phyloP scores from a whole-genome alignment of 345 rosid genomes.

The Erysimum cheiranthoides region DNA sequence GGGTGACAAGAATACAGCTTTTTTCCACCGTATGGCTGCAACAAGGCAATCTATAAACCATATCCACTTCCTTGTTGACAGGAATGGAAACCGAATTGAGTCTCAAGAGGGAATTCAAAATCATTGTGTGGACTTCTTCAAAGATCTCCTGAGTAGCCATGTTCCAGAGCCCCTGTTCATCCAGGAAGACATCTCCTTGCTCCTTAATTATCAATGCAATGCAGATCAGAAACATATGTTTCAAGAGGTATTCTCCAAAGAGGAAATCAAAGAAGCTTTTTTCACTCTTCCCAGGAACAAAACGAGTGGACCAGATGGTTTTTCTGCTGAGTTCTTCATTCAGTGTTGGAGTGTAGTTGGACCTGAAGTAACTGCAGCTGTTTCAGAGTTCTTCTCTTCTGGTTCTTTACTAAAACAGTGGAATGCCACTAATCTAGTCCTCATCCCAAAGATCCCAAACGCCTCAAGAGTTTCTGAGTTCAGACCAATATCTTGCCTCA shows the following conservation, averaged over 20 bases:
- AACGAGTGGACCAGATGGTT: neutral
- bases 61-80: neutral
- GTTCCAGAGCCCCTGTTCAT: too few species aligned
- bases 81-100: neutral
- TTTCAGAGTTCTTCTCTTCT: neutral
- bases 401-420: neutral
- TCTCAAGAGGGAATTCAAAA: too few species aligned
- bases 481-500: neutral
- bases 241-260: accelerated
- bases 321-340: neutral
- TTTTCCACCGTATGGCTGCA: neutral
- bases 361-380: neutral
- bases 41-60: neutral
- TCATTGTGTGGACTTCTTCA: too few species aligned
- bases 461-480: neutral
- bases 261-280: neutral
- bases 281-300: neutral
- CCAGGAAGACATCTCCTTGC: neutral
- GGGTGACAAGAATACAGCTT: neutral
- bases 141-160: too few species aligned
- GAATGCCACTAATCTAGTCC: neutral
- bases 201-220: neutral
- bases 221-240: neutral
- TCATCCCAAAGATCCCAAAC: neutral
- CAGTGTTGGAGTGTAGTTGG: neutral